Evolutionary conservation across 179 eudicot genomes (phyloP), one percentile per base, ranked within the genome.

Genomic region (Nepenthes alata): DNA sequence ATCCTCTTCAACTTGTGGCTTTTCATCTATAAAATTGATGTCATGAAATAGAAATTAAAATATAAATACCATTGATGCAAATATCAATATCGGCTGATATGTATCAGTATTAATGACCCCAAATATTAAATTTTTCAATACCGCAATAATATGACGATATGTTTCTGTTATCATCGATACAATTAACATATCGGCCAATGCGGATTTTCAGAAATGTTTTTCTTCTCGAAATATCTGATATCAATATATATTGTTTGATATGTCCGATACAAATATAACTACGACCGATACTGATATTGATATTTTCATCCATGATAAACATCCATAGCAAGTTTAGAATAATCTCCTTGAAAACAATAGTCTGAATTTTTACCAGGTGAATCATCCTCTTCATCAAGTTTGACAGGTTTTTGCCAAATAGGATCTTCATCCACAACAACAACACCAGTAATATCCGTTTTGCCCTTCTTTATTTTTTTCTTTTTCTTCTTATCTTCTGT

Each of bases 361-460:
- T 25, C 47, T 45, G 54, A 55, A 60, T 14, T 45, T 52, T 65
- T 75, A 85, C 97, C 96, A 63, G 76, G 80, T 37, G 86, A 89
- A 60, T 86, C 93, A 59, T 61, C 83, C 69, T 91, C 96, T 64
- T 85, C 87, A 14, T 82, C 88, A 67, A 75, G 36, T 37, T 68
- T 69, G 15, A 91, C 81, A 0, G 83, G 91, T 70, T 89, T 91
- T 65, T 83, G 91, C 98, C 98, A 91, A 35, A 89, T 73, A 48
- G 98, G 98, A 71, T 91, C 96, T 75, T 82, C 86, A 55, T 91
- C 96, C 15, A 91, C 91, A 54, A 91, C 87, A 13, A 75, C 71
- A 13, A 91, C 95, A 47, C 91, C 89, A 12, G 63, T 44, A 11
- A 69, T 70, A 37, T 73, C 81, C 76, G 63, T 67, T 70, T 80